phyloP scores from a whole-genome alignment of 768 basidiomycete genomes.

The Pulveroboletus sp. region DNA sequence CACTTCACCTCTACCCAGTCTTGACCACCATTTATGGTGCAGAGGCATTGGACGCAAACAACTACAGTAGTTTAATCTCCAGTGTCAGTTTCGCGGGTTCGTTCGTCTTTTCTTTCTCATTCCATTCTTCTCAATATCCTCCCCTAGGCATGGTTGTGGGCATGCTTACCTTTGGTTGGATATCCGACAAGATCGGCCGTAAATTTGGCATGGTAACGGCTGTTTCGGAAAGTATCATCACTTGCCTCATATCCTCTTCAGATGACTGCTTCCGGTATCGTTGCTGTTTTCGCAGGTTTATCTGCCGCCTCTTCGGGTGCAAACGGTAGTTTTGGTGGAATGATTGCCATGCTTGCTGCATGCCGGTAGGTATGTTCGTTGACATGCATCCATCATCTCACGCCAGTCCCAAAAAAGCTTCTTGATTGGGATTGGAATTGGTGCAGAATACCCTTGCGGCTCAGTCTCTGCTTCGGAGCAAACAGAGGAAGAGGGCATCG shows the following conservation, averaged over 20 bases:
- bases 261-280: conserved; percentile 83
- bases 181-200: conserved; percentile 83
- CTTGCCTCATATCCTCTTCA: conserved; percentile 28
- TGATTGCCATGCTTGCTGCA: conserved; percentile 75
- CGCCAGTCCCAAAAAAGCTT: conserved; percentile 46
- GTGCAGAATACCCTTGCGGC: conserved; percentile 89
- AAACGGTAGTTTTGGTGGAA: conserved; percentile 62
- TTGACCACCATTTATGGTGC: conserved; percentile 69
- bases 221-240: not conserved
- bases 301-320: conserved; percentile 84
- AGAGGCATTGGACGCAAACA: conserved; percentile 44
- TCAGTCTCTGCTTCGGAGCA: conserved; percentile 88
- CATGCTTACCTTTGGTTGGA: conserved; percentile 77
- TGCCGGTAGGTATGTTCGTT: conserved; percentile 53
- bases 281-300: conserved; percentile 78
- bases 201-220: conserved; percentile 80
- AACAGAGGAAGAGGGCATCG: conserved; percentile 78
- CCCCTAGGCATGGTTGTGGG: conserved; percentile 82
- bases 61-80: conserved; percentile 62
- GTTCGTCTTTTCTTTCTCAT: conserved; percentile 59
- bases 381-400: not conserved
- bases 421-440: conserved; percentile 84
- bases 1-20: conserved; percentile 39
- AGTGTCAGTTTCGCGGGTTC: conserved; percentile 82
- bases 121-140: conserved; percentile 58